Base-by-base conservation (phyloP, 108 stramenopile genomes). In the Nitzschia inconspicua region DNA sequence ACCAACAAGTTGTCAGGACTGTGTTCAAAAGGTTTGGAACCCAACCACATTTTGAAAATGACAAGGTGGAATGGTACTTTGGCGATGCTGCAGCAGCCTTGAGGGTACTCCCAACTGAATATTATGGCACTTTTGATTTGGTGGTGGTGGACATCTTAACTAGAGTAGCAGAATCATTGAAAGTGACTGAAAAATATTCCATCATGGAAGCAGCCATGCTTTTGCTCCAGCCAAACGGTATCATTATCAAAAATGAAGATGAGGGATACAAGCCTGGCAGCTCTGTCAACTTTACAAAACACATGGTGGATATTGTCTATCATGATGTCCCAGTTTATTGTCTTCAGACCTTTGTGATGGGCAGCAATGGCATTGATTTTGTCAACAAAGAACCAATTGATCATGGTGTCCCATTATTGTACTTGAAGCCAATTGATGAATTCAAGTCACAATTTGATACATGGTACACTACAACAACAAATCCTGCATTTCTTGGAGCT, bases 171-270 rank as follows among this genome's bases (percentile, higher is more conserved):
- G 74, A 44, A 49, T 70, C 69, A 14, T 60, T 89, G 27, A 57
- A 66, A 31, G 93, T 94, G 0, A 89, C 82, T 0, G 74, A 83
- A 31, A 72, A 82, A 20, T 56, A 91, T 1, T 82, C 86, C 62
- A 80, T 94, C 52, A 73, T 94, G 60, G 74, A 81, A n/a, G 85
- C 89, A 0, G 60, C 83, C 0, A 58, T 73, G 46, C 57, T 94
- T 42, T 63, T 94, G 37, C 58, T 90, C 63, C 85, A 86, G 53
- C 87, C 89, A 0, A 72, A 86, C 34, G 93, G 93, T 7, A 87
- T 94, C 37, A 76, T 94, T 44, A 79, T 89, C 19, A 94, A 94
- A 71, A 90, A 94, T 54, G 93, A 80, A 32, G 54, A 55, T 28
- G 31, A 49, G 24, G 44, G 36, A 35, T 67, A 63, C 42, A 24